Evolutionary conservation across 306 rosid genomes (phyloP).

Genomic region (Ochetophila trinervis): DNA sequence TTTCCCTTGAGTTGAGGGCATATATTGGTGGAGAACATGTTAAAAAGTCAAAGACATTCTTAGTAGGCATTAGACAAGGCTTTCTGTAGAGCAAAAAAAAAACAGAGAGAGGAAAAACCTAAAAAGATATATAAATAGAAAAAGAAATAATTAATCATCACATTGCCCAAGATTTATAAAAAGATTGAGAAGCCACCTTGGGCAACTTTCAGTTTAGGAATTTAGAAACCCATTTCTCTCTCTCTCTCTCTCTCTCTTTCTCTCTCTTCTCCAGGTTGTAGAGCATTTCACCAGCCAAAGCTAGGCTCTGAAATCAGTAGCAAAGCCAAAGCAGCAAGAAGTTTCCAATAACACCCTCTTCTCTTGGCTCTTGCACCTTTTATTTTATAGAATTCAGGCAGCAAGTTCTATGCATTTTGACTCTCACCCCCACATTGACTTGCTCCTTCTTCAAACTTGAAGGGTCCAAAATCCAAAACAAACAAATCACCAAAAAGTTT

Average conservation of each 20-base stretch:
- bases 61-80: background rate
- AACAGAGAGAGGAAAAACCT: slow-evolving; percentile 1
- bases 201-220: slow-evolving; percentile 38
- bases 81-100: background rate
- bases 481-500: slow-evolving; percentile 27
- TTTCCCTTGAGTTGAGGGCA: background rate
- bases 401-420: slow-evolving; percentile 55
- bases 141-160: slow-evolving; percentile 27
- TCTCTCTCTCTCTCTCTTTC: slow-evolving; percentile 24
- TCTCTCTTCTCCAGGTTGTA: slow-evolving; percentile 12
- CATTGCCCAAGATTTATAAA: slow-evolving; percentile 25
- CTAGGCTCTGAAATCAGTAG: slow-evolving; percentile 50
- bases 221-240: slow-evolving; percentile 18
- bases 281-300: slow-evolving; percentile 27
- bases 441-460: slow-evolving; percentile 41
- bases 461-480: slow-evolving; percentile 21
- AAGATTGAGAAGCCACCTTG: slow-evolving; percentile 13
- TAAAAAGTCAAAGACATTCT: slow-evolving; percentile 19
- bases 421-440: slow-evolving; percentile 52
- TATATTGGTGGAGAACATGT: background rate
- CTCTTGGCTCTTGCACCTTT: no score
- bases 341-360: slow-evolving; percentile 26
- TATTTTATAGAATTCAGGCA: slow-evolving; percentile 25
- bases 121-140: no score
- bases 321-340: background rate